These are phyloP conservation scores for Colletotrichum cereale DNA, from an alignment of 2,329 filamentous ascomycete genomes.

Conservation along the genomic window DNA sequence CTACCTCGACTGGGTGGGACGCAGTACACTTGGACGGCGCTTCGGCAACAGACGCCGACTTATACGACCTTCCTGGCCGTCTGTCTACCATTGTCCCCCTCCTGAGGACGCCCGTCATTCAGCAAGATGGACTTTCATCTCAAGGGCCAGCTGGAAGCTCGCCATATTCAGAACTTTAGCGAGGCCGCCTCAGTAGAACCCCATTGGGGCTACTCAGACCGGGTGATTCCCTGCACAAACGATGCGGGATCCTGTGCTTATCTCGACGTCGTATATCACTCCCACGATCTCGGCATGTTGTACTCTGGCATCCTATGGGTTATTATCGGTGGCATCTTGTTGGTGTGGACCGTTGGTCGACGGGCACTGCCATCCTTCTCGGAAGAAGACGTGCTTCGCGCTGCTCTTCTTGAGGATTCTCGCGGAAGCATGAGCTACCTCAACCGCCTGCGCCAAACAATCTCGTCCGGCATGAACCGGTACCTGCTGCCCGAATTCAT, in stretches of 20 bases:
- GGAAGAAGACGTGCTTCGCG: conserved; percentile 35
- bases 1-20: not conserved
- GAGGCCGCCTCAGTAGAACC: conserved; percentile 51
- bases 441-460: conserved; percentile 51
- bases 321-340: conserved; percentile 57
- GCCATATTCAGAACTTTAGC: conserved; percentile 57
- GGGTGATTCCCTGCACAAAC: conserved; percentile 59
- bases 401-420: conserved; percentile 25
- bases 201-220: conserved; percentile 63
- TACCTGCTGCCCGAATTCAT: conserved; percentile 73
- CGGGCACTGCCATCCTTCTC: conserved; percentile 40
- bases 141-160: conserved; percentile 32
- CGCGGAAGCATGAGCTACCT: conserved; percentile 27
- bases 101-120: not conserved
- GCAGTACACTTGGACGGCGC: not conserved
- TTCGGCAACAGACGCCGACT: not conserved
- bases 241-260: conserved; percentile 63
- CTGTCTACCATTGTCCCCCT: not conserved
- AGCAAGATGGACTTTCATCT: conserved; percentile 34
- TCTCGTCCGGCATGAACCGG: conserved; percentile 46
- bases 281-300: conserved; percentile 63
- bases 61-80: not conserved
- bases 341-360: conserved; percentile 56
- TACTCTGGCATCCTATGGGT: conserved; percentile 65
- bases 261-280: conserved; percentile 63